Conservation (phyloP, 2,329 filamentous ascomycete genomes). For the Blastomyces parvus region DNA sequence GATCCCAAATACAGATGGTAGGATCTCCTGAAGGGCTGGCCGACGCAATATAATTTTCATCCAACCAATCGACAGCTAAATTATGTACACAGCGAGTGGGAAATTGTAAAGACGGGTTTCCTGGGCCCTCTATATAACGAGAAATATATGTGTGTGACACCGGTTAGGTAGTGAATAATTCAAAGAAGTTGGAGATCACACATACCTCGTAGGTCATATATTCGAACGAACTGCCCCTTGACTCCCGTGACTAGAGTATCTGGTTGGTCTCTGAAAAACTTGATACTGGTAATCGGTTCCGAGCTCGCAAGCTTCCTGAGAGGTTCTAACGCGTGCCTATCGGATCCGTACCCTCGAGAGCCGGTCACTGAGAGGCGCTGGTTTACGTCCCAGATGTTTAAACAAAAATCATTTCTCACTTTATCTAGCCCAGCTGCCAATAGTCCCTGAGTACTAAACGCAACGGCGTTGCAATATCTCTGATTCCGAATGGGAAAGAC, state of each 20-base stretch:
- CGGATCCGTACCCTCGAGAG: conserved; percentile 23
- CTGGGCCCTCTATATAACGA: conserved; percentile 24
- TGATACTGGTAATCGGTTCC: conserved; percentile 54
- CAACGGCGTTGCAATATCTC: conserved; percentile 55
- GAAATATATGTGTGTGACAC: conserved; percentile 6
- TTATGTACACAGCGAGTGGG: conserved; percentile 54
- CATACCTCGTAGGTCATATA: conserved; percentile 54
- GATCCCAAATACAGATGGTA: conserved; percentile 54
- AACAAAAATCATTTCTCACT: conserved; percentile 54
- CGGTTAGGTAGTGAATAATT: background rate
- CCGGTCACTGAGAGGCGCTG: conserved; percentile 33
- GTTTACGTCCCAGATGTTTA: conserved; percentile 56
- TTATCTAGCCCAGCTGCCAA: conserved; percentile 54
- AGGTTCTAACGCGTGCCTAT: conserved; percentile 36
- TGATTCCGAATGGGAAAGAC: conserved; percentile 53
- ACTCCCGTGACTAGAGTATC: conserved; percentile 53
- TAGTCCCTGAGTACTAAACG: conserved; percentile 48
- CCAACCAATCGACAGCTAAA: conserved; percentile 52
- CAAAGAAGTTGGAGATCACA: conserved; percentile 16
- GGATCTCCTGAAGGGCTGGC: conserved; percentile 47
- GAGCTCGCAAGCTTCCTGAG: conserved; percentile 52
- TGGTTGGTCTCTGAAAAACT: conserved; percentile 52
- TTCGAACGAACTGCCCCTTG: conserved; percentile 49
- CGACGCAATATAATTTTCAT: conserved; percentile 57
- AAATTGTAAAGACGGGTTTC: conserved; percentile 38